A percentile compares a stretch with the other conserved stretches of the same genome.
Evolutionary conservation across 495 filamentous ascomycete species (phyloP).

Genomic region (Neurospora sp.): DNA sequence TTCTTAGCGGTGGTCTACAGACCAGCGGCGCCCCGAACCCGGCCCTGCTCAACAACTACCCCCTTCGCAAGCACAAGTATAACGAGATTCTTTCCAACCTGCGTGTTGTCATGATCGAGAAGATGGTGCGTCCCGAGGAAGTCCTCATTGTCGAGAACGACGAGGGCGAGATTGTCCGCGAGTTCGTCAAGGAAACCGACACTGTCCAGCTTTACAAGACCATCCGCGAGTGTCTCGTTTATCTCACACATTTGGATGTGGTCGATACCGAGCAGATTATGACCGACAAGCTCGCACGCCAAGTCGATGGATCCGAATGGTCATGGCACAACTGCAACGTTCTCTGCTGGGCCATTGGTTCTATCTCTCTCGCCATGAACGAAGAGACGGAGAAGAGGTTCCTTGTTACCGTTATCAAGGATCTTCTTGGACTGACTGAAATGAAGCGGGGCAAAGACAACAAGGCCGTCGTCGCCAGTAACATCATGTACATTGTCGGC

Average conservation of each 20-base stretch:
- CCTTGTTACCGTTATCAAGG: constrained; percentile 96
- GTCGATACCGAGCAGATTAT: constrained; percentile 97
- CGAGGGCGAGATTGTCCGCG: constrained; percentile 95
- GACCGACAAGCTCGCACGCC: constrained; percentile 91
- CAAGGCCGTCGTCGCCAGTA: constrained; percentile 97
- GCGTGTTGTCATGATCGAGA: constrained; percentile 97
- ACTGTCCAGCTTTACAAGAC: constrained; percentile 99
- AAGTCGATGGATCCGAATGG: constrained; percentile 94
- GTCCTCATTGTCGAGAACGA: constrained; percentile 99
- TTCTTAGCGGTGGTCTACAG: constrained; percentile 61
- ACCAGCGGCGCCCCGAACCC: constrained; percentile 76
- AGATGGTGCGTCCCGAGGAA: constrained; percentile 97
- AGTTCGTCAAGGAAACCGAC: constrained; percentile 98
- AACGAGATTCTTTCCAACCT: constrained; percentile 86
- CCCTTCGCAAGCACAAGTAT: constrained; percentile 95
- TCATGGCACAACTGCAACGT: constrained; percentile 99
- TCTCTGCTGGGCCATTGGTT: constrained; percentile 97
- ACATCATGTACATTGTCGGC: constrained; percentile 99
- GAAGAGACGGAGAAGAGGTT: constrained; percentile 98
- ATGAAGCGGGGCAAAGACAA: constrained; percentile 99
- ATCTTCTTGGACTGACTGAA: constrained; percentile 93
- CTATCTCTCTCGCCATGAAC: constrained; percentile 97
- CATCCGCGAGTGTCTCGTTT: constrained; percentile 92
- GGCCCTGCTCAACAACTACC: constrained; percentile 68
- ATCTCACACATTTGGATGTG: constrained; percentile 94